Conservation (phyloP, 1,139 yeast genomes). For the Taphrina sp. region DNA sequence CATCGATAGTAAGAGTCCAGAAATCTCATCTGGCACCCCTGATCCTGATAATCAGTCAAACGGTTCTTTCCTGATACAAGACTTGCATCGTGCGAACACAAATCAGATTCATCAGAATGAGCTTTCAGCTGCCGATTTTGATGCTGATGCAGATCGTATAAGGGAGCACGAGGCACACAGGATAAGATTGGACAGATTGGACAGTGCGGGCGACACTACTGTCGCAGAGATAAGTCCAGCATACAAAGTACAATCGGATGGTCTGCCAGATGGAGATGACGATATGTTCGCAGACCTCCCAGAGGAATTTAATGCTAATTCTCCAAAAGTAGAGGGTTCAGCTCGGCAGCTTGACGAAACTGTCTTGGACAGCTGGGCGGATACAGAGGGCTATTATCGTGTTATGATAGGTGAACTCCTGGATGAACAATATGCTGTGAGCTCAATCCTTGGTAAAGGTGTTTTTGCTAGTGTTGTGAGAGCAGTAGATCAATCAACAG, state of each 20-base stretch:
- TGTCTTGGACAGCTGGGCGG: conserved; percentile 49
- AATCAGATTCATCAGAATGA: conserved; percentile 3
- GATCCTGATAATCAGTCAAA: background rate
- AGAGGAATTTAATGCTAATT: conserved; percentile 37
- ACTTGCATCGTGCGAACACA: background rate
- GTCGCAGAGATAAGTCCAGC: no score
- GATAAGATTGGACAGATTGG: background rate
- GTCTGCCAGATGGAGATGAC: conserved; percentile 33
- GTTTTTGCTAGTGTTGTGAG: conserved; percentile 49
- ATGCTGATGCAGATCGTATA: conserved; percentile 32
- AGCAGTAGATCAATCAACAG: conserved; percentile 38
- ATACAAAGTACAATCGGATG: no score
- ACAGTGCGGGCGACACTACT: background rate
- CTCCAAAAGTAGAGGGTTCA: background rate
- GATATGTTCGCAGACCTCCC: conserved; percentile 37
- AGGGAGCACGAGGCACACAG: conserved; percentile 26
- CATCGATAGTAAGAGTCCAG: background rate
- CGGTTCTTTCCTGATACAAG: no score
- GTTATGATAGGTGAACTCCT: conserved; percentile 67
- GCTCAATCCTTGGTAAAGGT: conserved; percentile 88
- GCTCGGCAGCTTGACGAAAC: conserved; percentile 7
- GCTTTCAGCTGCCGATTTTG: conserved; percentile 36
- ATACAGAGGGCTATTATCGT: conserved; percentile 81
- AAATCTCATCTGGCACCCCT: background rate
- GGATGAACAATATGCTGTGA: conserved; percentile 67